A percentile compares a stretch with the other conserved stretches of the same genome.
Conservation (phyloP, 2,329 filamentous ascomycete species). For the Aspergillus neoniger region DNA sequence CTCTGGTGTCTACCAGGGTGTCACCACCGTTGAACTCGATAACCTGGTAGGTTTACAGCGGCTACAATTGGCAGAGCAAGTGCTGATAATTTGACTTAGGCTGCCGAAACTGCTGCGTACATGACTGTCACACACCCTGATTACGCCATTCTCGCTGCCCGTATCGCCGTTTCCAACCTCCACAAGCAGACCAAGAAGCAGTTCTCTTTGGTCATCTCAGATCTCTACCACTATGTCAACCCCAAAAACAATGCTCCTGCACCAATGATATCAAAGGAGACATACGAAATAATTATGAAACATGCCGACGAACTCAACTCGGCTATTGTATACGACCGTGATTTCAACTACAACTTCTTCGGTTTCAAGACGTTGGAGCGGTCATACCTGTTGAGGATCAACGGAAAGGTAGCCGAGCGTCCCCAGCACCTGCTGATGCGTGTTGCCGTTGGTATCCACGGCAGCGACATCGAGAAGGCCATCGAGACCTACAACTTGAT, state of each 20-base stretch:
- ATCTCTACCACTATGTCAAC: slow-evolving; percentile 95
- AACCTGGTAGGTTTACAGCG: slow-evolving; percentile 71
- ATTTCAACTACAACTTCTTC: slow-evolving; percentile 99
- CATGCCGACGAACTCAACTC: slow-evolving; percentile 98
- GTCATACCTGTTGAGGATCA: slow-evolving; percentile 92
- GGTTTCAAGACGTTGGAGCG: slow-evolving; percentile 99
- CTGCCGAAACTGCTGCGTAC: slow-evolving; percentile 97
- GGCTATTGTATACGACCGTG: slow-evolving; percentile 97
- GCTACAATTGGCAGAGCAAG: not conserved
- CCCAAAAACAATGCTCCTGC: slow-evolving; percentile 80
- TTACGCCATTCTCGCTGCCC: slow-evolving; percentile 96
- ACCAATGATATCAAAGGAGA: slow-evolving; percentile 92
- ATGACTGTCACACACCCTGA: slow-evolving; percentile 99
- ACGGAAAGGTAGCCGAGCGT: slow-evolving; percentile 94
- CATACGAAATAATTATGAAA: slow-evolving; percentile 90
- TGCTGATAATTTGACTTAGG: slow-evolving; percentile 56
- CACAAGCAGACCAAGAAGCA: slow-evolving; percentile 99
- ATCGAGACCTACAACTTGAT: slow-evolving; percentile 99
- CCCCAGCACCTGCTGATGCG: slow-evolving; percentile 99
- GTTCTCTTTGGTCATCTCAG: slow-evolving; percentile 91
- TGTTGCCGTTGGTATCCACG: slow-evolving; percentile 95
- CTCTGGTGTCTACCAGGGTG: slow-evolving; percentile 97
- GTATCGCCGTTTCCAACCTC: slow-evolving; percentile 98
- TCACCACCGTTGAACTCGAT: slow-evolving; percentile 93
- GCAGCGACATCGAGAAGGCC: slow-evolving; percentile 88